Percentiles rank a stretch among this genome's conserved stretches.
These are phyloP conservation scores for Penstemon barbatus DNA, from an alignment of 257 asterid genomes.

Conservation along the genomic window DNA sequence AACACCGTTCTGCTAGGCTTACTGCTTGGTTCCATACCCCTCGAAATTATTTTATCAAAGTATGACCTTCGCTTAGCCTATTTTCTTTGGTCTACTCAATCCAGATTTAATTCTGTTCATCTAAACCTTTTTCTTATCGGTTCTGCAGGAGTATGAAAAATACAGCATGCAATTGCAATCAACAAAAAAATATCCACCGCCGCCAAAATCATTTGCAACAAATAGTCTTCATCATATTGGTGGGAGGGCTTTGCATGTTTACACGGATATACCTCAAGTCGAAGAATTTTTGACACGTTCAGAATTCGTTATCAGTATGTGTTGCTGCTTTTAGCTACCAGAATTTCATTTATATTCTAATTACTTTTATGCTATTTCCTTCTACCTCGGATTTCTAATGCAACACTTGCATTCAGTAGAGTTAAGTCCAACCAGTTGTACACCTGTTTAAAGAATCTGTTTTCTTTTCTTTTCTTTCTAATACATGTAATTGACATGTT, in stretches of 20 bases:
- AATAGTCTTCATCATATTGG: constrained; percentile 41
- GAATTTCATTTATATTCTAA: constrained; percentile 18
- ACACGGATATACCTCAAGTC: constrained; percentile 83
- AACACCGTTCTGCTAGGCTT: constrained; percentile 93
- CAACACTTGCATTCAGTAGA: not conserved
- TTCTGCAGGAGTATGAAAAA: constrained; percentile 70
- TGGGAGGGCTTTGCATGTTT: constrained; percentile 68
- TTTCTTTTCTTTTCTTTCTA: no score
- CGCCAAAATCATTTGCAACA: constrained; percentile 41
- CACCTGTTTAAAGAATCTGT: not conserved
- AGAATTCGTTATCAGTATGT: constrained; percentile 78
- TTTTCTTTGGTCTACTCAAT: constrained; percentile 17
- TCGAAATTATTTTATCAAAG: constrained; percentile 69
- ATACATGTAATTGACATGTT: constrained; percentile 2
- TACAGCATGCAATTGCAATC: constrained; percentile 48
- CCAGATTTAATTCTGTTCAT: constrained; percentile 5
- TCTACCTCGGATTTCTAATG: constrained; percentile 18
- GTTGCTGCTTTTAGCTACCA: not conserved
- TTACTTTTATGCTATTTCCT: constrained; percentile 17
- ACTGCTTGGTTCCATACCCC: constrained; percentile 99
- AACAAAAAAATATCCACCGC: constrained; percentile 39
- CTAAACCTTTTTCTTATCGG: constrained; percentile 18
- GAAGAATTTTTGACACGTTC: constrained; percentile 84
- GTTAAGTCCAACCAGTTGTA: constrained; percentile 11
- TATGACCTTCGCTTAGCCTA: constrained; percentile 35